Evolutionary conservation across 169 alveolate genomes (phyloP), one percentile per base, ranked within the genome.

Genomic region (Neospora caninum): DNA sequence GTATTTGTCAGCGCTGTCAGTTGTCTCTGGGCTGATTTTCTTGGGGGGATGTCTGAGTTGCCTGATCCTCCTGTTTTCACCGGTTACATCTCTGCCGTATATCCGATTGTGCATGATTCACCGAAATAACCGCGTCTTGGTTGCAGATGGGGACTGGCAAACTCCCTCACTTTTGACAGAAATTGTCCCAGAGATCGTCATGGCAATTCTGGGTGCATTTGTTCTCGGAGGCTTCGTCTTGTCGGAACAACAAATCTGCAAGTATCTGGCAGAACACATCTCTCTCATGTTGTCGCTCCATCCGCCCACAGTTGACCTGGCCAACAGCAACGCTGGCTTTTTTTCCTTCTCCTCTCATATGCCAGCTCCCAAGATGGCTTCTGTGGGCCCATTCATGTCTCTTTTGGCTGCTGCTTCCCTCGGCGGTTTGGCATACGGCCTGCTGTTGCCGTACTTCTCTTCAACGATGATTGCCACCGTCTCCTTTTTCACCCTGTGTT

Each of bases 391-490:
- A 9, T 82, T 42, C 38, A 49, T 42, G 7, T 38, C 89, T 18
- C 89, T 82, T 13, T 29, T 82, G 38, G 89, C 67, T 0, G 89
- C 69, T 18, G 67, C 67, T 0, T 39, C 89, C n/a, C 20, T 42
- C 38, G n/a, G 89, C 38, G 89, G 89, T 49, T 4, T 22, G 38
- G n/a, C 67, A 0, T 82, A 82, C 67, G 89, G 89, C 64, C 36
- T 82, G 36, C 64, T 82, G 34, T 31, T 82, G 53, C 67, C 89
- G n/a, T 82, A 82, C 89, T 82, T 82, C 39, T 82, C 89, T 41
- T 82, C 89, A 22, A 41, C 89, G 29, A 42, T 82, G 67, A 82
- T 82, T 42, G 53, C 89, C 41, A 82, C 10, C 25, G 89, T 82
- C 4, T 82, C 89, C 22, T 42, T 82, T 67, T 82, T 16, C 69